A percentile compares a stretch with the other conserved stretches of the same genome.
Evolutionary conservation across 2,329 filamentous ascomycete species (phyloP).

Genomic region (Fusarium redolens): DNA sequence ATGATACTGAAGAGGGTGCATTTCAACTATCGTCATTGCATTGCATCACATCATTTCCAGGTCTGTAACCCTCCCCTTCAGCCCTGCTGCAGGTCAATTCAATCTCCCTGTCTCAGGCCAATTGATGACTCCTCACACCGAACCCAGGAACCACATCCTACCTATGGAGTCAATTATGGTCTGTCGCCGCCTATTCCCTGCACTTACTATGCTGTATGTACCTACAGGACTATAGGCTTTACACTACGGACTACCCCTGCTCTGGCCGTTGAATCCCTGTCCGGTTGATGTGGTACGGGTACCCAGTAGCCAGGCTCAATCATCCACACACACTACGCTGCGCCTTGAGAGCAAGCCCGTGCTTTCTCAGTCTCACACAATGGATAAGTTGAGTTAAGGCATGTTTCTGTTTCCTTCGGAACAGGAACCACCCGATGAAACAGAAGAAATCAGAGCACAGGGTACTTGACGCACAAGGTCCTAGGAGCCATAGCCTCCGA

Average conservation of each 20-base stretch:
- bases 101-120: slow-evolving; percentile 38
- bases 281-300: slow-evolving; percentile 22
- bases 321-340: slow-evolving; percentile 41
- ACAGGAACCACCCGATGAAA: slow-evolving; percentile 24
- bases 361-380: slow-evolving; percentile 31
- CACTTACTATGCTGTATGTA: not conserved
- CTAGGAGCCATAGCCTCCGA: slow-evolving; percentile 23
- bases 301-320: slow-evolving; percentile 35
- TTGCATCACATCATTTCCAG: slow-evolving; percentile 18
- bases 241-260: slow-evolving; percentile 6
- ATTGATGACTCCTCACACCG: slow-evolving; percentile 46
- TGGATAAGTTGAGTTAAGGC: slow-evolving; percentile 20
- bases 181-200: slow-evolving; percentile 16
- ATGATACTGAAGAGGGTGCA: not conserved
- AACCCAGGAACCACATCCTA: slow-evolving; percentile 35
- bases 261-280: slow-evolving; percentile 21
- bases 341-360: slow-evolving; percentile 42
- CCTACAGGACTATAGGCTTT: not conserved
- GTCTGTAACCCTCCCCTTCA: slow-evolving; percentile 41
- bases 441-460: slow-evolving; percentile 34
- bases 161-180: slow-evolving; percentile 11
- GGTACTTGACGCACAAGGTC: slow-evolving; percentile 35
- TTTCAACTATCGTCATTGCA: slow-evolving; percentile 26
- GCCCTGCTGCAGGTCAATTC: slow-evolving; percentile 45
- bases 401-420: slow-evolving; percentile 21